Conservation (phyloP, 164 flowering plant species). For the Liquidambar formosana region DNA sequence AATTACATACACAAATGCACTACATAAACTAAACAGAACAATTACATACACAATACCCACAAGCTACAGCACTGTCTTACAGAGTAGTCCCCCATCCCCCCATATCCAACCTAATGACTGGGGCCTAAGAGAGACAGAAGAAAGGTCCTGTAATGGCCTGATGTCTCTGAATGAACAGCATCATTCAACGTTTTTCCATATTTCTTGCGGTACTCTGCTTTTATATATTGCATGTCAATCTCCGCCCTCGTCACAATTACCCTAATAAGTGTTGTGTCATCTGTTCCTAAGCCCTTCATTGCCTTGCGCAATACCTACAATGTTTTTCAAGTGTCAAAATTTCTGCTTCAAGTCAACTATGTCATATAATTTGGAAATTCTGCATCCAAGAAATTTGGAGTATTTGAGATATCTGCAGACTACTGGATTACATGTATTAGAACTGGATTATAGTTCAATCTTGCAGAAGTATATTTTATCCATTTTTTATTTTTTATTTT, state of each 20-base stretch:
- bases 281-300: constrained; percentile 85
- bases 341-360: neutral
- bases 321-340: neutral
- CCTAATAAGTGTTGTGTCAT: constrained; percentile 59
- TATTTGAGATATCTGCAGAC: too few relatives aligned
- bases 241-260: constrained; percentile 73
- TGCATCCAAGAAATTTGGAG: too few relatives aligned
- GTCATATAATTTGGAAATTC: neutral
- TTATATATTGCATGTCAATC: constrained; percentile 79
- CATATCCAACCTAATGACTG: constrained; percentile 22
- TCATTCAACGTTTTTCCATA: constrained; percentile 54
- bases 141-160: constrained; percentile 67
- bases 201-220: constrained; percentile 65
- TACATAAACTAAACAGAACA: too few relatives aligned
- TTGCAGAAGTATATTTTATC: too few relatives aligned
- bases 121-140: constrained; percentile 71
- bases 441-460: too few relatives aligned
- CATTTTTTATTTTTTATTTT: too few relatives aligned
- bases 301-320: constrained; percentile 61
- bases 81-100: too few relatives aligned
- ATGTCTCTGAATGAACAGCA: constrained; percentile 71
- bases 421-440: too few relatives aligned
- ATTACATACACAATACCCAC: too few relatives aligned
- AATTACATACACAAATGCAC: too few relatives aligned
- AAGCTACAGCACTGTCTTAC: too few relatives aligned